phyloP scores from a whole-genome alignment of 345 rosid species.

The Ceriops tagal region DNA sequence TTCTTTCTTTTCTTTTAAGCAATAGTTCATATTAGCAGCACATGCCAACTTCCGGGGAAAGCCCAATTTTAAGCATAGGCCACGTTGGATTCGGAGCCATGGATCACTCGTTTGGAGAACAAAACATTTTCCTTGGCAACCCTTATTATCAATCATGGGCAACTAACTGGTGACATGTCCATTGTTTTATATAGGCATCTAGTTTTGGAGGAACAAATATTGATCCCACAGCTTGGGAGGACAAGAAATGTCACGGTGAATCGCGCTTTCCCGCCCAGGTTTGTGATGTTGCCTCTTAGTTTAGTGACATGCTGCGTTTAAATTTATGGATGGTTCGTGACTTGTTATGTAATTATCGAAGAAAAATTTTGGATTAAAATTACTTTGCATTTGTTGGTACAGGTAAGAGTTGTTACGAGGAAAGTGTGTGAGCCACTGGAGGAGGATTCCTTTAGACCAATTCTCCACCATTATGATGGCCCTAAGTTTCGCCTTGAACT shows the following conservation, averaged over 20 bases:
- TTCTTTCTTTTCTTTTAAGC: not conserved
- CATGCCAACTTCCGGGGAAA: not conserved
- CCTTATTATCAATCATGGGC: not conserved
- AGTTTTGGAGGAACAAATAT: conserved; percentile 98
- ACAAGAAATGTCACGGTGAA: conserved; percentile 88
- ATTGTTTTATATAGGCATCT: conserved; percentile 52
- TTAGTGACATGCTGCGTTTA: too few relatives aligned
- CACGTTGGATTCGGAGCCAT: not conserved
- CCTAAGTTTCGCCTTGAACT: conserved; percentile 98
- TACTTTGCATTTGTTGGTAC: not conserved
- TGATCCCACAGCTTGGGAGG: conserved; percentile 90
- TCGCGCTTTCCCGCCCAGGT: conserved; percentile 99
- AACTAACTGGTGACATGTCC: not conserved
- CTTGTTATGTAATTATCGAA: not conserved
- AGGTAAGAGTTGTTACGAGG: conserved; percentile 78
- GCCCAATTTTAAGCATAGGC: not conserved
- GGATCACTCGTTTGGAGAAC: not conserved
- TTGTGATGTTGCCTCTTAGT: not conserved
- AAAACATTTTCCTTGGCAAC: not conserved
- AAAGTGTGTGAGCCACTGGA: conserved; percentile 83
- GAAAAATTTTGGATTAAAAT: not conserved
- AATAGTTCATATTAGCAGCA: too few relatives aligned
- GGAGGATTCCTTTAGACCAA: conserved; percentile 97
- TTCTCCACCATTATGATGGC: conserved; percentile 96
- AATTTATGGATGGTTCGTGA: not conserved